These are phyloP conservation scores for Chrysochromulina parva DNA, from an alignment of 78 protist genomes.

Conservation along the genomic window DNA sequence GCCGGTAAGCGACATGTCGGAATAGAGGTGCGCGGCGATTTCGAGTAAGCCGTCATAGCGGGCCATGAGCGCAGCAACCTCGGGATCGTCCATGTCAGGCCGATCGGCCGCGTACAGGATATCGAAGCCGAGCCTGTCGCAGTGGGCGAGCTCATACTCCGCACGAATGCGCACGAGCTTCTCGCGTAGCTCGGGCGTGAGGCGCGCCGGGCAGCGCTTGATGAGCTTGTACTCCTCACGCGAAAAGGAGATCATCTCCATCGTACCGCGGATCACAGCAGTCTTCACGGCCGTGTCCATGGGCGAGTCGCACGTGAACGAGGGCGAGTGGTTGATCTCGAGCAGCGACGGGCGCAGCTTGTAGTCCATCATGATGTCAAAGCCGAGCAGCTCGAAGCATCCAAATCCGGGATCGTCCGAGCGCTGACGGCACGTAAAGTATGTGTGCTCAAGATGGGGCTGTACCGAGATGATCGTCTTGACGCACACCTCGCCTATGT, in stretches of 20 bases:
- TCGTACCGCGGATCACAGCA: background rate
- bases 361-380: conserved; percentile 76
- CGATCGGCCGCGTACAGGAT: background rate
- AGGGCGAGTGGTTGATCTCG: conserved; percentile 79
- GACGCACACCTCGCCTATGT: conserved; percentile 22
- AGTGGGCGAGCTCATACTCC: background rate
- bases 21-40: background rate
- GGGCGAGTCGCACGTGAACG: conserved; percentile 52
- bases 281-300: conserved; percentile 33
- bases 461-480: conserved; percentile 35
- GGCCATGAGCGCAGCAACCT: background rate
- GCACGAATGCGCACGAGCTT: background rate
- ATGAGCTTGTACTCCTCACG: background rate
- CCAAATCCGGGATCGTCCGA: background rate
- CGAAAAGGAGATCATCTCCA: conserved; percentile 8
- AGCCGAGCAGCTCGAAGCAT: conserved; percentile 72
- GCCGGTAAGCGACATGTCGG: background rate
- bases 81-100: background rate
- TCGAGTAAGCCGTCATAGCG: background rate
- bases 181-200: background rate
- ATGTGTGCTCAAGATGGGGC: conserved; percentile 17
- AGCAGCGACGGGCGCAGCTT: conserved; percentile 62
- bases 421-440: conserved; percentile 17
- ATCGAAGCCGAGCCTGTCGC: background rate
- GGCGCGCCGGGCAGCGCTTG: background rate